A percentile compares a stretch with the other conserved stretches of the same genome.
phyloP scores from a whole-genome alignment of 192 early-diverging fungal genomes.

The Backusella australiensis region DNA sequence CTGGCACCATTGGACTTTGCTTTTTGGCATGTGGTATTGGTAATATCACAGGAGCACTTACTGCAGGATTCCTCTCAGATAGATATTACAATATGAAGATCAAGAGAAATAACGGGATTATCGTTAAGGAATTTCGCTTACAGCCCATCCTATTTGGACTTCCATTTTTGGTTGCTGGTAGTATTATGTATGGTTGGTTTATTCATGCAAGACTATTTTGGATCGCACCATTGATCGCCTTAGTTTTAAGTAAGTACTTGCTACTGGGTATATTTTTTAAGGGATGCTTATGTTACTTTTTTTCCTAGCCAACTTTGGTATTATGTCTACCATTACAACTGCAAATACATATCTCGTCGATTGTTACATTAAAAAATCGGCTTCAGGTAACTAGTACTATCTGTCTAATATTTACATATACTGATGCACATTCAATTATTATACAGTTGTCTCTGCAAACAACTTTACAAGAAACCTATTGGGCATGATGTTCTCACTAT shows the following conservation, averaged over 20 bases:
- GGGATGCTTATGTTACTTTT: not conserved
- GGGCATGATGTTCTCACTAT: conserved; percentile 21
- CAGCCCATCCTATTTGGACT: conserved; percentile 13
- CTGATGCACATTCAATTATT: not conserved
- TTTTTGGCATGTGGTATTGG: conserved; percentile 49
- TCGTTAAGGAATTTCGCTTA: conserved; percentile 12
- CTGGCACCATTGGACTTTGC: conserved; percentile 44
- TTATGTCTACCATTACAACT: conserved; percentile 24
- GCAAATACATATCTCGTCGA: conserved; percentile 19
- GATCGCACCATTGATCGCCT: conserved; percentile 4
- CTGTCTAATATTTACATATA: not conserved
- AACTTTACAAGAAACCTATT: conserved; percentile 24
- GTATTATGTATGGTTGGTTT: conserved; percentile 22
- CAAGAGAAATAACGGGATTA: not conserved
- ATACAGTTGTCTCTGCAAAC: conserved; percentile 9
- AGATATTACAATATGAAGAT: not conserved
- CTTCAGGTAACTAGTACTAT: conserved; percentile 13
- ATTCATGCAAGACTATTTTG: not conserved
- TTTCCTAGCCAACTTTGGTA: conserved; percentile 14
- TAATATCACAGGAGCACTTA: conserved; percentile 35
- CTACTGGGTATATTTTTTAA: not conserved
- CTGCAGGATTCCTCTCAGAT: conserved; percentile 33
- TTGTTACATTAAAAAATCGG: not conserved
- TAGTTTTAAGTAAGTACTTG: not conserved
- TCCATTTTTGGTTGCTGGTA: conserved; percentile 14